These are phyloP conservation scores for Cytidiella melzeri DNA, from an alignment of 768 basidiomycete genomes.

Conservation along the genomic window DNA sequence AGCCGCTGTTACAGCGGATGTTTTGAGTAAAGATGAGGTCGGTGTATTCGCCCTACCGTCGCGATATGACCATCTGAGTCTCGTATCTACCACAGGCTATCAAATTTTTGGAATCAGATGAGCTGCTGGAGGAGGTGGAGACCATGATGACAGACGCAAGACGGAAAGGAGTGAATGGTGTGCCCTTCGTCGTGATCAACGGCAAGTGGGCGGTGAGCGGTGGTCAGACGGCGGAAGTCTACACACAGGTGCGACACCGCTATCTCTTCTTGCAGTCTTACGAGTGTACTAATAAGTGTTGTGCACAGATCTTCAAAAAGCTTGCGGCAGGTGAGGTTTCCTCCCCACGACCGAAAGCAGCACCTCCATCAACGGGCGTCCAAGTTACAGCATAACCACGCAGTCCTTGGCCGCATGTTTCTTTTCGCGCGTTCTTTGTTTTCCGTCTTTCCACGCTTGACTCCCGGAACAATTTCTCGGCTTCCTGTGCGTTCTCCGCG, in stretches of 20 bases:
- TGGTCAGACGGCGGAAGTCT: constrained; percentile 66
- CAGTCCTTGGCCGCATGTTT: neutral
- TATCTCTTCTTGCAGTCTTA: neutral
- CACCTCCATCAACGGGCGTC: constrained; percentile 5
- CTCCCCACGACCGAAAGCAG: constrained; percentile 5
- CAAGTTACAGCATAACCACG: constrained; percentile 6
- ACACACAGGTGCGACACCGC: constrained; percentile 55
- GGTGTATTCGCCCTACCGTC: constrained; percentile 17
- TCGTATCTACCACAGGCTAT: constrained; percentile 38
- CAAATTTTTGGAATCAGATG: constrained; percentile 59
- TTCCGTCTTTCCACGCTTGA: neutral
- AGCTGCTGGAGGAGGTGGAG: constrained; percentile 58
- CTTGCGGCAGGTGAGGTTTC: constrained; percentile 27
- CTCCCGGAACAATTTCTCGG: too few species aligned
- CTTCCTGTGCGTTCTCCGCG: neutral
- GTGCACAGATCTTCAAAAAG: constrained; percentile 41
- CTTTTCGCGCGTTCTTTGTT: neutral
- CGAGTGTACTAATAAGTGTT: too few species aligned
- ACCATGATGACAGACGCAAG: constrained; percentile 57
- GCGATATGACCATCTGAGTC: constrained; percentile 1
- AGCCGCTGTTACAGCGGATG: constrained; percentile 44
- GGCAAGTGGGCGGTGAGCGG: constrained; percentile 74
- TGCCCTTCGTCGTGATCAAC: constrained; percentile 77
- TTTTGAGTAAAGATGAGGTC: constrained; percentile 60
- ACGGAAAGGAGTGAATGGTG: constrained; percentile 64